Percentiles rank a stretch among this genome's conserved stretches.
Evolutionary conservation across 2,329 filamentous ascomycete genomes (phyloP).

Genomic region (Sporothrix euskadiensis): DNA sequence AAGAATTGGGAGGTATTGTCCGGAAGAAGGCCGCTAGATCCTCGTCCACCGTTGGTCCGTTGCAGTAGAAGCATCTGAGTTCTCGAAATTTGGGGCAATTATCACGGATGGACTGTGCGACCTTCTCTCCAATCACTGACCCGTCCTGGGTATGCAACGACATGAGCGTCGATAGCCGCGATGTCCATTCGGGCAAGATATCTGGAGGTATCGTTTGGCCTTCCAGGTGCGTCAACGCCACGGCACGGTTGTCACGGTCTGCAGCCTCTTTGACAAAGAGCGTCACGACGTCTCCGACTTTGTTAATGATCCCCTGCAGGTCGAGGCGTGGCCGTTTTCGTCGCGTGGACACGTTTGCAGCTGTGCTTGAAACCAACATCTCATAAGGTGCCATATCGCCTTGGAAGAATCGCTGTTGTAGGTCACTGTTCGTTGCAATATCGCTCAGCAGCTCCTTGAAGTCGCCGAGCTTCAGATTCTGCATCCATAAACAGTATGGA

Average conservation of each 20-base stretch:
- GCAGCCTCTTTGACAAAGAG: constrained; percentile 49
- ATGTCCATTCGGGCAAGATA: constrained; percentile 59
- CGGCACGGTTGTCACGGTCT: constrained; percentile 46
- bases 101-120: constrained; percentile 54
- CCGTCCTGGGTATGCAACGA: constrained; percentile 63
- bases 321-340: constrained; percentile 39
- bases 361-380: constrained; percentile 34
- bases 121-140: constrained; percentile 56
- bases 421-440: constrained; percentile 39
- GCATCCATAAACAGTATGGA: constrained; percentile 70
- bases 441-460: constrained; percentile 61
- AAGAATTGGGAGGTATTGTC: constrained; percentile 55
- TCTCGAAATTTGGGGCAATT: constrained; percentile 63
- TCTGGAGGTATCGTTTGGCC: constrained; percentile 52
- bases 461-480: constrained; percentile 62
- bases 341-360: constrained; percentile 25
- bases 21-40: constrained; percentile 60
- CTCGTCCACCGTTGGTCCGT: constrained; percentile 53
- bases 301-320: constrained; percentile 42
- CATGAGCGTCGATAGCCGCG: constrained; percentile 58
- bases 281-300: constrained; percentile 59
- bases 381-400: constrained; percentile 44
- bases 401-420: constrained; percentile 44
- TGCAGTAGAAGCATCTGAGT: constrained; percentile 56
- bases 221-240: constrained; percentile 59